Base-by-base conservation (phyloP, 148 eudicot species). In the Rhododendron molle region DNA sequence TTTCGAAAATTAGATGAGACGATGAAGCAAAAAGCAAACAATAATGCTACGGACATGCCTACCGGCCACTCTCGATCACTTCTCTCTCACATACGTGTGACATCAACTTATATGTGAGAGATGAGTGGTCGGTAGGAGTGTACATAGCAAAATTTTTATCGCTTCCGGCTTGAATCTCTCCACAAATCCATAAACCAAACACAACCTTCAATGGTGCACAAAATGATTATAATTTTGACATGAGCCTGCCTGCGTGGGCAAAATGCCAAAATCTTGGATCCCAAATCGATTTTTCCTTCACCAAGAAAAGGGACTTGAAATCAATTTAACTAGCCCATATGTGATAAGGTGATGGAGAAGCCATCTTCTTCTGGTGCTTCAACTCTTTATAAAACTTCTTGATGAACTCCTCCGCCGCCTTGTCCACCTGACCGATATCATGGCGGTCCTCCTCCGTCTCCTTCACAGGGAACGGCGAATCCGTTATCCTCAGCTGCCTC, bases 341-440 rank as follows among this genome's bases (percentile, higher is more conserved):
- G 32, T 88, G 91, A 74, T 87, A 92, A 0, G 95, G 95, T 10
- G 89, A 90, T 47, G 95, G 94, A 5, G 94, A 76, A 36, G 89
- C 92, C 56, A 89, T 83, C 54, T 80, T 85, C 78, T 90, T 92
- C 80, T 95, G 93, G 84, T 88, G 85, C 90, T 83, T 92, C 86
- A 95, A 87, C 44, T 95, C 89, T 77, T 78, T 90, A 36, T 95
- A 94, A 74, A 95, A 95, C 71, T 89, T 90, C 50, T 89, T 89
- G 58, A 95, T 95, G 47, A 95, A 95, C 52, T 93, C 98, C 23
- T 93, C 98, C 5, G 98, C 96, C 5, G 91, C 94, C 84, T 89
- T 89, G 81, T 92, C 92, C 65, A 95, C 91, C 62, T 89, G 91
- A 71, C 38, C 38, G 16, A 67, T 21, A 47, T 84, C 38, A 40